Evolutionary conservation across 176 grass and related monocot species (phyloP), one percentile per base, ranked within the genome.

Genomic region (Oryza meyeriana): DNA sequence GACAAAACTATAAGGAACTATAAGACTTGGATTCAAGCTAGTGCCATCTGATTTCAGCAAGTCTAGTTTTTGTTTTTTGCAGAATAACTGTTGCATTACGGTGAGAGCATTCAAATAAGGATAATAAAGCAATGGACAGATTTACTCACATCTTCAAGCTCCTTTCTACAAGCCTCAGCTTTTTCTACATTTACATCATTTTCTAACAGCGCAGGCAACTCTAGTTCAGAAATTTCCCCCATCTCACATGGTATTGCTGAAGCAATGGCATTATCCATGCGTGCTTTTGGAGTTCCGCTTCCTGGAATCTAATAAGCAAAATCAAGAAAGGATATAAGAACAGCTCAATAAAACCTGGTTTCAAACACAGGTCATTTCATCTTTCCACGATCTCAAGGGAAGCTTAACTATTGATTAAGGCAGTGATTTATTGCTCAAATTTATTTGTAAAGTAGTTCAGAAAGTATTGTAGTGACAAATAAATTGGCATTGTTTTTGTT

Each of bases 71-170:
- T 45, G 2, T 55, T 55, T 55, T 32, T 39, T 40, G 16, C 17
- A 41, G 17, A 32, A 66, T 55, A 58, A 11, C 4, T 45, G 38
- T 74, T 68, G 32, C 68, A 75, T 20, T 79, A 44, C 8, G 28
- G 61, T 74, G 61, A 44, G 27, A 81, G 40, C 33, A 58, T 79
- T 32, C 61, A 13, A 44, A 61, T 16, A 82, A 81, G 39, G 10
- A 72, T 66, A 84, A 55, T 22, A 84, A 35, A 81, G 14, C 24
- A 71, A 27, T 85, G 34, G 6, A 80, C 22, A 72, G 72, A 82
- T 89, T 81, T 81, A 93, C 95, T 94, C 85, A 98, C 95, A 89
- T 93, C 90, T 78, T 90, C 92, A 89, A 98, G 95, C 58, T 98
- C 82, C 59, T 94, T 93, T 79, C 88, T 86, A 79, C 86, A 93